These are phyloP conservation scores for Termitomyces sp. DNA, from an alignment of 768 basidiomycete species.

Conservation along the genomic window DNA sequence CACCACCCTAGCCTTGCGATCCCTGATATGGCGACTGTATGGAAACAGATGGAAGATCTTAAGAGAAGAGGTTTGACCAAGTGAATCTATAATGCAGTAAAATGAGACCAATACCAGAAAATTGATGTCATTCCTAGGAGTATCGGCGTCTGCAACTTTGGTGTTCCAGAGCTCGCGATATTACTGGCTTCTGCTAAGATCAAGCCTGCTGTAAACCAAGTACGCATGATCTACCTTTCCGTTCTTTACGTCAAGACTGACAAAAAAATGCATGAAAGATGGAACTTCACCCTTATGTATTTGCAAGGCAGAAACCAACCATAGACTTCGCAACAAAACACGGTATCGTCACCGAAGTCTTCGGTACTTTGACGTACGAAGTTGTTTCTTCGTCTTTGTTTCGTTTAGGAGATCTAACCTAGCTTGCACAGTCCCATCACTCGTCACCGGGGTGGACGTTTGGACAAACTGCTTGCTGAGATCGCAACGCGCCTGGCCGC, in stretches of 20 bases:
- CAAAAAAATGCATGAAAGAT: conserved; percentile 28
- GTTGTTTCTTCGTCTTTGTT: not conserved
- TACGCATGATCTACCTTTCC: conserved; percentile 14
- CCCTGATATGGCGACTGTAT: conserved; percentile 31
- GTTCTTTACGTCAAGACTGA: not conserved
- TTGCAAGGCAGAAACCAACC: conserved; percentile 37
- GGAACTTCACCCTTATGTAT: conserved; percentile 53
- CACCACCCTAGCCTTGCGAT: conserved; percentile 37
- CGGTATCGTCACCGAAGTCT: conserved; percentile 52
- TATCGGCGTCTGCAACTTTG: conserved; percentile 64
- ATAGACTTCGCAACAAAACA: conserved; percentile 44
- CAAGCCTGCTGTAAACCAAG: conserved; percentile 71
- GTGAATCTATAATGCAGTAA: conserved; percentile 17
- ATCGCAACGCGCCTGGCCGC: conserved; percentile 50
- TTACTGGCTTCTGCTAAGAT: conserved; percentile 45
- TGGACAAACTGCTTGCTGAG: conserved; percentile 52
- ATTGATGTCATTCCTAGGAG: not conserved
- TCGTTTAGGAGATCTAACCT: not conserved
- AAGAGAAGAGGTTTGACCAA: conserved; percentile 38
- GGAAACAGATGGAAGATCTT: conserved; percentile 54
- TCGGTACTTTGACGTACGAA: conserved; percentile 44
- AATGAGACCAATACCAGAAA: not conserved
- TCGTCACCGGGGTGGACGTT: conserved; percentile 52
- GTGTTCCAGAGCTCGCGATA: conserved; percentile 42
- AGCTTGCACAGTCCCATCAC: conserved; percentile 45